Base-by-base conservation (phyloP, 495 filamentous ascomycete species). In the Neurospora africana region DNA sequence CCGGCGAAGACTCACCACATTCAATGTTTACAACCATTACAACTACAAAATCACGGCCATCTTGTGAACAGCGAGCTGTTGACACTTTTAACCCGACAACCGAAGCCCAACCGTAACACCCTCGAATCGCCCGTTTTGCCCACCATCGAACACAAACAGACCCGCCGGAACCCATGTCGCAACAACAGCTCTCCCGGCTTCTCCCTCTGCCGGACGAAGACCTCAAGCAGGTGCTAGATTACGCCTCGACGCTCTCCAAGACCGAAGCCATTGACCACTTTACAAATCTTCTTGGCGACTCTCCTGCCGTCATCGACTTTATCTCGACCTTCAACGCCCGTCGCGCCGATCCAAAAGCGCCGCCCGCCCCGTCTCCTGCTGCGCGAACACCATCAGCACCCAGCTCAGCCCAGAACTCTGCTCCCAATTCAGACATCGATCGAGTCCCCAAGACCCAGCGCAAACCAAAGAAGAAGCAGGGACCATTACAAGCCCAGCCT, bases 251-350 rank as follows among this genome's bases (percentile, higher is more conserved):
- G 1, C 78, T 86, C 15, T 88, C 93, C 37, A 93, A 91, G 76
- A 83, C 89, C 43, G 90, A 90, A 72, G 92, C 92, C 21, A 91
- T 89, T 35, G 89, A 93, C 27, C 91, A 98, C 79, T 91, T 99
- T 73, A 92, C 91, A 80, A 92, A 93, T 79, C 84, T 98, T 38
- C 88, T 99, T 3, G 95, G 94, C 65, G 93, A 97, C 78, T 93
- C 93, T 7, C 87, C 93, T 17, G 89, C 91, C 73, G 90, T 91
- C 1, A 81, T 98, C 72, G 93, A 97, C 72, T 99, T 98, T 79
- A 97, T 99, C 76, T 89, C 93, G 30, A 89, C 90, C 53, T 98
- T 97, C 85, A 98, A 95, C 79, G 84, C 89, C 11, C 90, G 88
- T 38, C 88, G 92, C 39, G 81, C 86, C 76, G 82, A 84, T 30